Percentiles rank a stretch among this genome's conserved stretches.
Evolutionary conservation across 2,329 filamentous ascomycete species (phyloP).

Genomic region (Hypoxylon sp.): DNA sequence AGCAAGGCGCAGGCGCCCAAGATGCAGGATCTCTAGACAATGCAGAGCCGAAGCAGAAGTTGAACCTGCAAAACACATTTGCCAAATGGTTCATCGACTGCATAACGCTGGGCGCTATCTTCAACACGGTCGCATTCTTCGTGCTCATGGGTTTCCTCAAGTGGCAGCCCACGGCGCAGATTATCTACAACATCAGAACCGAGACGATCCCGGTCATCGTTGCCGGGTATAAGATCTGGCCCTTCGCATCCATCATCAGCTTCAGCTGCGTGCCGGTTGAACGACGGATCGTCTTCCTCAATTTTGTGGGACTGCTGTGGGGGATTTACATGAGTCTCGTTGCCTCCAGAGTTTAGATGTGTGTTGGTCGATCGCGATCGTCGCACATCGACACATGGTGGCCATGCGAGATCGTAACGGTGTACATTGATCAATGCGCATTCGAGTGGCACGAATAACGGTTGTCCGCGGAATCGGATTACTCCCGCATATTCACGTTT

Average conservation of each 20-base stretch:
- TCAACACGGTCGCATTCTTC: slow-evolving; percentile 58
- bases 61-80: slow-evolving; percentile 55
- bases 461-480: not conserved
- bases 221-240: slow-evolving; percentile 62
- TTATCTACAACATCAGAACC: slow-evolving; percentile 51
- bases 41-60: slow-evolving; percentile 43
- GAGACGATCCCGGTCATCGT: slow-evolving; percentile 59
- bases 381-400: slow-evolving; percentile 19
- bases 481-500: too few relatives aligned
- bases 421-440: slow-evolving; percentile 24
- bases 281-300: slow-evolving; percentile 58
- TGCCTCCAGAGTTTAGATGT: slow-evolving; percentile 51
- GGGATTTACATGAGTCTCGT: slow-evolving; percentile 62
- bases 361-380: slow-evolving; percentile 23
- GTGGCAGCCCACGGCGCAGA: slow-evolving; percentile 49
- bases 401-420: slow-evolving; percentile 11
- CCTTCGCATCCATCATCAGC: slow-evolving; percentile 59
- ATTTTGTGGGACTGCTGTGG: slow-evolving; percentile 59
- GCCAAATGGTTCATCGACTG: slow-evolving; percentile 62
- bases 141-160: slow-evolving; percentile 59
- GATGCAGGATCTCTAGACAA: slow-evolving; percentile 19
- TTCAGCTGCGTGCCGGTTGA: slow-evolving; percentile 61
- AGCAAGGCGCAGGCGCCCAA: slow-evolving; percentile 36
- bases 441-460: slow-evolving; percentile 1
- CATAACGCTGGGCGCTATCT: slow-evolving; percentile 56